Base-by-base conservation (phyloP, 2,329 filamentous ascomycete species). In the Didymella keratinophila region DNA sequence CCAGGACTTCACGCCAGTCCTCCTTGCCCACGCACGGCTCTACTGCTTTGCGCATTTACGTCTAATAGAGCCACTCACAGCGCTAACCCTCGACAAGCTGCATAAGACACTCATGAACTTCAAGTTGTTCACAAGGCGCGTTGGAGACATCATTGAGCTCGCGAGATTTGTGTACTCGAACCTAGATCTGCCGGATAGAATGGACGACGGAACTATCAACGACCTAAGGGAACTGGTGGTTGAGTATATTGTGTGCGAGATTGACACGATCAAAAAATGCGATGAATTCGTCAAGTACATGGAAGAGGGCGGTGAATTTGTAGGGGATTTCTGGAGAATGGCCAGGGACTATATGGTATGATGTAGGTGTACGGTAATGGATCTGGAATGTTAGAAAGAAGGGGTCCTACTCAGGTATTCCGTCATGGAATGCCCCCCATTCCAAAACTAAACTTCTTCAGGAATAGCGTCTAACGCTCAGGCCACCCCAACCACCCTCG, bases 271-370 rank as follows among this genome's bases (percentile, higher is more conserved):
- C 39, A 56, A 60, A 37, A 53, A 56, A 25, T 37, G 25, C 28
- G 53, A 55, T 28, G 52, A 52, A 16, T 70, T 70, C 43, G n/a
- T 57, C 18, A 42, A 54, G 25, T 57, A 63, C 11, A 43, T 70
- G 48, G 62, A 68, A 54, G 67, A 68, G 36, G 67, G 67, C 9
- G 67, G 68, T 25, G 61, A 67, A 42, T 67, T 66, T 58, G 64
- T 67, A 25, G 52, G 57, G 36, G 63, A 69, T 53, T 64, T 71
- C 52, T 71, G 64, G 68, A 53, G 52, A 23, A n/a, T 61, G 46
- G 46, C 43, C 1, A 64, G 43, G 42, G 39, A 53, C 14, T 58
- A 57, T 49, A 48, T 60, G 34, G 45, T 28, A 37, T 60, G 52
- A 60, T 39, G 36, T 39, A 16, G 12, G 14, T 37, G 34, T 12